Conservation (phyloP, 352 stramenopile genomes). For the Sclerospora graminicola region DNA sequence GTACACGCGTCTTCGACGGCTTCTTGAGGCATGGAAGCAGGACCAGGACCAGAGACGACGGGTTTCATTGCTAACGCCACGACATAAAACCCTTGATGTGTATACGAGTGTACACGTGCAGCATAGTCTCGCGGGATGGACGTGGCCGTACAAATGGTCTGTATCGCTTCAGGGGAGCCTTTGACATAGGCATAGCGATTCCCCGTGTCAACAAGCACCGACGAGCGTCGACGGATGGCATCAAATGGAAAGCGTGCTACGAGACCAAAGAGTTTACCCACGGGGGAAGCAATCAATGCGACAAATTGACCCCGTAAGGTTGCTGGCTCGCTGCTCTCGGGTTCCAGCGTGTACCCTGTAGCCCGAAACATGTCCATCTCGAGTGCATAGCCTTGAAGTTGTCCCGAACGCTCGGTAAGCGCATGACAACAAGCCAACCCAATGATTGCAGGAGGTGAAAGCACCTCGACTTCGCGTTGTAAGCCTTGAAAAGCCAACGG, state of each 20-base stretch:
- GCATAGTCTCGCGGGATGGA: constrained; percentile 8
- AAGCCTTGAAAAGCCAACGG: too few relatives aligned
- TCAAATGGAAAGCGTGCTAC: constrained; percentile 70
- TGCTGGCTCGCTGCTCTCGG: constrained; percentile 18
- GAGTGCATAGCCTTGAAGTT: too few relatives aligned
- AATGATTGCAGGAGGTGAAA: too few relatives aligned
- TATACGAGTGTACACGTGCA: too few relatives aligned
- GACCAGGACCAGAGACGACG: too few relatives aligned
- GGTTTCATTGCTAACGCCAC: constrained; percentile 32
- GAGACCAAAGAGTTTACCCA: constrained; percentile 57
- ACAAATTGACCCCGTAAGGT: constrained; percentile 27
- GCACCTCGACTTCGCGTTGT: too few relatives aligned
- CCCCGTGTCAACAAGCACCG: too few relatives aligned
- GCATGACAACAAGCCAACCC: too few relatives aligned
- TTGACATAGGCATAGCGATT: constrained; percentile 65
- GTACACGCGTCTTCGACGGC: constrained; percentile 63
- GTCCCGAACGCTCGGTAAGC: too few relatives aligned
- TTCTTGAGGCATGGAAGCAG: constrained; percentile 33
- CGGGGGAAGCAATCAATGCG: constrained; percentile 52
- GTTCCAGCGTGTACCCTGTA: constrained; percentile 54
- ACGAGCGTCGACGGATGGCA: constrained; percentile 53
- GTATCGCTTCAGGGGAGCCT: constrained; percentile 50
- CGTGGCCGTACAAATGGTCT: constrained; percentile 43
- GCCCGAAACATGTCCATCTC: too few relatives aligned
- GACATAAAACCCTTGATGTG: too few relatives aligned